Base-by-base conservation (phyloP, 441 rosid genomes). In the Bocquillonia castaneifolia region DNA sequence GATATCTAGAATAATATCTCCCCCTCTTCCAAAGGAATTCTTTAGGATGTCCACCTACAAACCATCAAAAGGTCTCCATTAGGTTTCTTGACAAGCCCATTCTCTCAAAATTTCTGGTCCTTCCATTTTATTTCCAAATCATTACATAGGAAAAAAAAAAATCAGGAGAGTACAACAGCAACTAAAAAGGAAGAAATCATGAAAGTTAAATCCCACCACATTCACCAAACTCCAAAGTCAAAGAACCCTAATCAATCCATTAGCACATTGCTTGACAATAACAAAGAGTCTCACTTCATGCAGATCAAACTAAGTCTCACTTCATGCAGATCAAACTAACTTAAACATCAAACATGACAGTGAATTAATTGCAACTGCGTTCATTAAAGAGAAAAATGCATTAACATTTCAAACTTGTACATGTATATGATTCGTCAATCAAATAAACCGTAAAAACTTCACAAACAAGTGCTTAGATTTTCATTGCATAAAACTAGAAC, bases 21-120 rank as follows among this genome's bases (percentile, higher is more conserved):
- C 64, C 64, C 12, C 23, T 42, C 66, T 34, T 63, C 26, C 53
- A 47, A 48, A 31, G 44, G 39, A 47, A 63, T 5, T 50, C 23
- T 34, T 51, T 52, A 34, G 59, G 31, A 15, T 36, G 47, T 9
- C 59, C 48, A 51, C 68, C 34, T 36, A 64, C 58, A 64, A 51
- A 34, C 68, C 40, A 64, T 64, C 68, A 51, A 23, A 36, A 51
- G 68, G 47, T 25, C 42, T 47, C 68, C 58, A 45, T 23, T 47
- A 64, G 68, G 48, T 64, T 50, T 64, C 44, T 25, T 39, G 22
- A 23, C 5, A 14, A 25, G 32, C 50, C 32, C 39, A 36, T 37
- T 36, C 60, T 51, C 68, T 37, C 60, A 52, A 66, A 18, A 5
- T 31, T 25, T 34, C 8, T 6, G 31, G 42, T 37, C 53, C 34